Evolutionary conservation across 139 green algal species (phyloP), one percentile per base, ranked within the genome.

Genomic region (Desmodesmus armatus): DNA sequence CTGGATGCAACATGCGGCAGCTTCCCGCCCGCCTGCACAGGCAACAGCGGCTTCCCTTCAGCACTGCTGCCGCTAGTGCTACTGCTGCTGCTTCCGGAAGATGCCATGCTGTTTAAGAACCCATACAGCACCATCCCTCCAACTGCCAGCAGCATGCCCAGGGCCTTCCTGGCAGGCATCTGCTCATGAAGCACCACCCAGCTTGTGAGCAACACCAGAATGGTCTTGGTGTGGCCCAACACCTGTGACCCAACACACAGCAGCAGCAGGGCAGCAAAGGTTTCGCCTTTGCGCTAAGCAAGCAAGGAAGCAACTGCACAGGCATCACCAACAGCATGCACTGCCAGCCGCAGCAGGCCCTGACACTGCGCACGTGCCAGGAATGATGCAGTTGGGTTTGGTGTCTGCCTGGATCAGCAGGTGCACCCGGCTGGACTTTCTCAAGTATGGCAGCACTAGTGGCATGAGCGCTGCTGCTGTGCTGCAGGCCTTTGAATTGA

Each of bases 191-290:
- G 87, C 82, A 95, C 94, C n/a, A 88, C 29, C 94, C 92, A 96
- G 43, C 93, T 93, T 15, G 89, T 91, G 62, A 96, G 85, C 77
- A 98, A 89, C 78, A 98, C 95, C 60, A 94, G 71, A 25, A 98
- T 77, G 0, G 95, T 98, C 91, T 98, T 98, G 73, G 90, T 93
- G 90, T 98, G 95, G 51, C 95, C 95, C 83, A 97, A 89, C 66
- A 97, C 94, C 94, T 97, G 91, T 33, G 27, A 29, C 25, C 25
- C 15, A 69, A 72, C 29, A 35, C 23, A 40, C 9, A 21, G n/a
- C 27, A 55, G 73, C 29, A 71, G 31, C 74, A 51, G 27, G 5
- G 11, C 44, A 63, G 3, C 40, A 67, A 19, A n/a, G n/a, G n/a
- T n/a, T n/a, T n/a, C n/a, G n/a, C n/a, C n/a, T n/a, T n/a, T n/a